phyloP scores from a whole-genome alignment of 371 early-diverging fungal genomes.

The Apophysomyces sp. region DNA sequence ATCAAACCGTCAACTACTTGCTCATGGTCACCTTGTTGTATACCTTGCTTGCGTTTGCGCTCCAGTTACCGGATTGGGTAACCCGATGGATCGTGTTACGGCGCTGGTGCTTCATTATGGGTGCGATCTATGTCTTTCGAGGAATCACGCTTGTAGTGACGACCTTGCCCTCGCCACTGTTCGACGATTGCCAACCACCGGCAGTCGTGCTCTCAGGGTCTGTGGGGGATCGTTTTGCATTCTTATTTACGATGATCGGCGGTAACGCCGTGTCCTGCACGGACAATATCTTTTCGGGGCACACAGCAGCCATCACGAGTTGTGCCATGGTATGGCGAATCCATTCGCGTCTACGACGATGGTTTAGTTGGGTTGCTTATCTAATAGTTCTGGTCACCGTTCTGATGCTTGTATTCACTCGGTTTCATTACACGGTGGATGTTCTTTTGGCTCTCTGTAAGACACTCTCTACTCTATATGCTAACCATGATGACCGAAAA shows the following conservation, averaged over 20 bases:
- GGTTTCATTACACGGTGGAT: constrained; percentile 72
- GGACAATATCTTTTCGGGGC: constrained; percentile 77
- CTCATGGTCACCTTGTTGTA: constrained; percentile 44
- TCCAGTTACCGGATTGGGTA: constrained; percentile 52
- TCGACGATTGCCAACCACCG: constrained; percentile 47
- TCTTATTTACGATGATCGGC: constrained; percentile 22
- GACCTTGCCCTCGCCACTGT: constrained; percentile 63
- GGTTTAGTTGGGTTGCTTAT: constrained; percentile 50
- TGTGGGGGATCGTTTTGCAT: constrained; percentile 25
- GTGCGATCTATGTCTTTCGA: constrained; percentile 57
- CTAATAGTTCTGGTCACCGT: constrained; percentile 52
- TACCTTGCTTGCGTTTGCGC: constrained; percentile 40
- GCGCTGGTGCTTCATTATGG: constrained; percentile 60
- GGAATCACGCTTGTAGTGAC: constrained; percentile 66
- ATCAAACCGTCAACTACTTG: constrained; percentile 45
- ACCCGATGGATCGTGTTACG: constrained; percentile 56
- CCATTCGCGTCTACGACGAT: constrained; percentile 53
- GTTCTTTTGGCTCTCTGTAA: constrained; percentile 67
- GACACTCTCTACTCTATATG: too few relatives aligned
- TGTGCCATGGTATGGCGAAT: constrained; percentile 64
- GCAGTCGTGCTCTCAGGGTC: constrained; percentile 22
- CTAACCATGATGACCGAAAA: too few relatives aligned
- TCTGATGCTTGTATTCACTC: constrained; percentile 59
- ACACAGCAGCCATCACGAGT: constrained; percentile 61
- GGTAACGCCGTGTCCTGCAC: constrained; percentile 59